A percentile compares a stretch with the other conserved stretches of the same genome.
Conservation (phyloP, 495 filamentous ascomycete genomes). For the Physcia stellaris region DNA sequence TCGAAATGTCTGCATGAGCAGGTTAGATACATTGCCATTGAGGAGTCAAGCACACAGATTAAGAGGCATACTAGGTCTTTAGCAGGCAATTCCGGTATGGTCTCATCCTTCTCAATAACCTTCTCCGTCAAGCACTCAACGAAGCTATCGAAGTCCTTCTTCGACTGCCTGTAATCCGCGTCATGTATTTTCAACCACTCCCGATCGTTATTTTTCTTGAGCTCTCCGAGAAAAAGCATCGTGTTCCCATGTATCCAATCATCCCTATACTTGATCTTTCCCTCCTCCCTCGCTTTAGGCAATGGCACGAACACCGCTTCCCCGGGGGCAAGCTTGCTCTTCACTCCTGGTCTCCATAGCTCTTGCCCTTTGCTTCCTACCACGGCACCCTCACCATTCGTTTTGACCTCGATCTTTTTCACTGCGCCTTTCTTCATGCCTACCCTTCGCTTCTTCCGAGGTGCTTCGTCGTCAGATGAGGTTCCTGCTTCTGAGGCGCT, state of each 20-base stretch:
- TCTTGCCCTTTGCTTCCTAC: conserved; percentile 30
- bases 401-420: conserved; percentile 11
- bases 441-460: conserved; percentile 14
- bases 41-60: neutral
- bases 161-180: conserved; percentile 56
- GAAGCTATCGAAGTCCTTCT: conserved; percentile 68
- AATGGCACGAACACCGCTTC: conserved; percentile 55
- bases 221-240: conserved; percentile 58
- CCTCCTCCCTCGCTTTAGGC: conserved; percentile 53
- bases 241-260: conserved; percentile 70
- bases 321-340: conserved; percentile 42
- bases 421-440: conserved; percentile 13
- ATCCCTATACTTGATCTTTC: conserved; percentile 52
- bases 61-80: conserved; percentile 53
- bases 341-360: conserved; percentile 44
- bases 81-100: conserved; percentile 67
- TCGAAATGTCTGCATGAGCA: conserved; percentile 46
- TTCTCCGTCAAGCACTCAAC: conserved; percentile 54
- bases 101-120: conserved; percentile 56
- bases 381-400: conserved; percentile 5
- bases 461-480: conserved; percentile 19
- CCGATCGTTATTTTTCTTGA: conserved; percentile 66
- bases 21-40: neutral
- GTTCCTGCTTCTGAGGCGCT: conserved; percentile 15
- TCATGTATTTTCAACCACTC: conserved; percentile 76